Evolutionary conservation across 768 basidiomycete species (phyloP), one percentile per base, ranked within the genome.

Genomic region (Leccinum fibrillosum): DNA sequence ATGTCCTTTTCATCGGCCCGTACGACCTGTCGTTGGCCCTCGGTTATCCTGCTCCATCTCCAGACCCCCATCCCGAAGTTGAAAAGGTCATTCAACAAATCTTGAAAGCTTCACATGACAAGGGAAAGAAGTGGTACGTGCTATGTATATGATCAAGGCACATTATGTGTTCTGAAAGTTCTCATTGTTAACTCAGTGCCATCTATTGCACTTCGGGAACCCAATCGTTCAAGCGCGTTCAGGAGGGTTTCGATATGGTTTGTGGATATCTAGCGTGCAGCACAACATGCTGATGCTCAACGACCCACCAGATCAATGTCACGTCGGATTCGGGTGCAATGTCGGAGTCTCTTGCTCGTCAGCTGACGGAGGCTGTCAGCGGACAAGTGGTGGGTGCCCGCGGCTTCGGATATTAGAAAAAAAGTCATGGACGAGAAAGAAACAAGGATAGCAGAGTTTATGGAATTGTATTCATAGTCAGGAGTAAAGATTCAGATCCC

Each of bases 21-120:
- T 88, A 82, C 59, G 86, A 88, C 65, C 77, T 89, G 44, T 89
- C 88, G 2, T 75, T 86, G 52, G 77, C 80, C 1, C 74, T 86
- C 26, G 86, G 86, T 35, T 83, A 80, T 65, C 79, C 83, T 1
- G 71, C 82, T 5, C 86, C 86, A 15, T 78, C 80, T 30, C 87
- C 86, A 1, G 82, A 88, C 61, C 84, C 85, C 0, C 82, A 87
- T 59, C 82, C 85, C 0, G 80, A 85, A 3, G 81, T 86, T 4
- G 88, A 89, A 64, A 72, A 76, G 55, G 68, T 81, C 8, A 86
- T 89, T 37, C 82, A 86, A 57, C 67, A 69, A 15, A 81, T 88
- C 25, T 72, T 84, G 30, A 62, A 74, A 39, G 77, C 68, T 2
- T 73, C 82, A 0, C 86, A 88, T 61, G 65, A 63, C 45, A 78